Evolutionary conservation across 2,329 filamentous ascomycete genomes (phyloP).

Genomic region (Sordariomycetes sp.): DNA sequence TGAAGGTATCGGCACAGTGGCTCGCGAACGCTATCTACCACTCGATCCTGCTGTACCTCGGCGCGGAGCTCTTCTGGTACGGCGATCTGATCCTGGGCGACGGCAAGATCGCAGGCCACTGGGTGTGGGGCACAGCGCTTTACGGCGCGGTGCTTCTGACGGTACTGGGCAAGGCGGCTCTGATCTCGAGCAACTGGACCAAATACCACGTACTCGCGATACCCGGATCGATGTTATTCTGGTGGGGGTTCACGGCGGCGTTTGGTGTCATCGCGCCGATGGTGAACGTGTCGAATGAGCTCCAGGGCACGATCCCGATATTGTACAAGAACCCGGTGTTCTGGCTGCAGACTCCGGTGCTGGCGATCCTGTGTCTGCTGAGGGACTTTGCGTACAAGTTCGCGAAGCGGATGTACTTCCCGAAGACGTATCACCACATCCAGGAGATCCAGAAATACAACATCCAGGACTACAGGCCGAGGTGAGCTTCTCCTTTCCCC

Average conservation of each 20-base stretch:
- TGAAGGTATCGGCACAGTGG: constrained; percentile 89
- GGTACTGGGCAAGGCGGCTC: constrained; percentile 84
- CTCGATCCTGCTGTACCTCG: constrained; percentile 84
- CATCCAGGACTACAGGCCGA: constrained; percentile 94
- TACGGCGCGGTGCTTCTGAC: constrained; percentile 92
- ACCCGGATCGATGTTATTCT: constrained; percentile 82
- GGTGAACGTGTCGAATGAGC: constrained; percentile 72
- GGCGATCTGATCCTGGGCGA: constrained; percentile 69
- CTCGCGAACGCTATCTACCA: constrained; percentile 92
- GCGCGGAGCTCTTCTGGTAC: constrained; percentile 70
- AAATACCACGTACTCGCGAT: constrained; percentile 96
- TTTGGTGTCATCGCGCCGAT: constrained; percentile 83
- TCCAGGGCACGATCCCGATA: constrained; percentile 70
- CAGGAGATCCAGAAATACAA: constrained; percentile 99
- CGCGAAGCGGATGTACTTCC: constrained; percentile 90
- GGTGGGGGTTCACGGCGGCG: constrained; percentile 80
- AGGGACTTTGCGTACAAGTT: constrained; percentile 97
- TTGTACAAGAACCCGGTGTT: constrained; percentile 77
- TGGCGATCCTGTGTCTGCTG: constrained; percentile 73
- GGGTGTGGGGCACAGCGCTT: constrained; percentile 94
- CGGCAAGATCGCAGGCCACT: constrained; percentile 79
- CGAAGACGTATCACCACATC: constrained; percentile 93
- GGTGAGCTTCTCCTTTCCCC: constrained; percentile 41
- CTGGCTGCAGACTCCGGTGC: constrained; percentile 77
- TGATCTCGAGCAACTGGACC: constrained; percentile 97